Evolutionary conservation across 306 rosid genomes (phyloP).

Genomic region (Glycine latifolia): DNA sequence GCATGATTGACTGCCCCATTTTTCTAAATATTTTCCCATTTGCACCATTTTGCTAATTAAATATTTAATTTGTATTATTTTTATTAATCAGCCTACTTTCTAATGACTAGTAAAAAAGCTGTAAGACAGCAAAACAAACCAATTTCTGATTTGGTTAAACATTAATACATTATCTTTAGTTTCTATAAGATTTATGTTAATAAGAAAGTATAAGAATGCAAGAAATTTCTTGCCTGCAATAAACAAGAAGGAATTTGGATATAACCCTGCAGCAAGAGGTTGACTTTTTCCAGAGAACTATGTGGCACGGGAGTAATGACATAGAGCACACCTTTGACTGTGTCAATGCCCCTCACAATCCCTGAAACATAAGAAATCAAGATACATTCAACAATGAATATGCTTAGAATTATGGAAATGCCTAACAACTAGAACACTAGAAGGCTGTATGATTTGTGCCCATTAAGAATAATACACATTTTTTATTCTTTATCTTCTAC

Average conservation of each 20-base stretch:
- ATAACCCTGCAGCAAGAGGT: conserved; percentile 80
- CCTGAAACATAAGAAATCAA: conserved; percentile 63
- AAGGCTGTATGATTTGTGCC: background rate
- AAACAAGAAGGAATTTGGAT: conserved; percentile 85
- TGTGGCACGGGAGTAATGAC: conserved; percentile 88
- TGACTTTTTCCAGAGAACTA: conserved; percentile 76
- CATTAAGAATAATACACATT: background rate
- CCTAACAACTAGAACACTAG: conserved; percentile 9
- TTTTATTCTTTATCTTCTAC: background rate
- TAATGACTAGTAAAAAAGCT: background rate
- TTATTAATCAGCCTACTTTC: no score
- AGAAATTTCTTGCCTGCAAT: conserved; percentile 69
- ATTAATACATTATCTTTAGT: no score
- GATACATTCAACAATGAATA: background rate
- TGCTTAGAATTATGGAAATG: conserved; percentile 28
- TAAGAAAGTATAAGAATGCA: background rate
- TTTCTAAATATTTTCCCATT: no score
- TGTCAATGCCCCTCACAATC: conserved; percentile 90
- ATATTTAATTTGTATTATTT: no score
- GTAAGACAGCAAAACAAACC: no score
- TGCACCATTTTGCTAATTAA: no score
- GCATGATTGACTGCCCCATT: no score
- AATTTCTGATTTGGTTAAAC: no score
- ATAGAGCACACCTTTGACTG: conserved; percentile 71
- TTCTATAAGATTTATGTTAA: no score